Evolutionary conservation across 208 protist genomes (phyloP).

Genomic region (Trypanosoma conorhini): DNA sequence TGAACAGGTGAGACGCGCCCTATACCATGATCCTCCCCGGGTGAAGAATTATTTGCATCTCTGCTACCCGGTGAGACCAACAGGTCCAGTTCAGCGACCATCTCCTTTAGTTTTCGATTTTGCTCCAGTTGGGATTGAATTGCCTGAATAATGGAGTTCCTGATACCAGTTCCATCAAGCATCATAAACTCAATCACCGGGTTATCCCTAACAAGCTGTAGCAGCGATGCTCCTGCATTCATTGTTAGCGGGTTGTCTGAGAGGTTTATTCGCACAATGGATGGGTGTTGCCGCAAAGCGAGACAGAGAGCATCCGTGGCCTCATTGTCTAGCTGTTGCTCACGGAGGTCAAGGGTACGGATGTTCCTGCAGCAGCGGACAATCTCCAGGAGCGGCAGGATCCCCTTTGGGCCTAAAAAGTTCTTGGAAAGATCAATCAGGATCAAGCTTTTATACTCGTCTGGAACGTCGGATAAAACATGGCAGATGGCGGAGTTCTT

Average conservation of each 20-base stretch:
- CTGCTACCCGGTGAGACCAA: neutral
- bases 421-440: constrained; percentile 84
- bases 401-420: constrained; percentile 79
- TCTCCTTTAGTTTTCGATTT: constrained; percentile 37
- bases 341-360: constrained; percentile 46
- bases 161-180: constrained; percentile 63
- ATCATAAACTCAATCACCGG: constrained; percentile 57
- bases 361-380: constrained; percentile 57
- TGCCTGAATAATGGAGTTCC: constrained; percentile 39
- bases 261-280: constrained; percentile 71
- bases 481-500: constrained; percentile 56
- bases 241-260: constrained; percentile 86
- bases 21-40: neutral
- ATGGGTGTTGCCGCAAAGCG: constrained; percentile 51
- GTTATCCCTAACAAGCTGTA: constrained; percentile 72
- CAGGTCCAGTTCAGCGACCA: neutral
- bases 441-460: constrained; percentile 55
- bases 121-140: constrained; percentile 59
- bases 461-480: constrained; percentile 55
- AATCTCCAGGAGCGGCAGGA: constrained; percentile 79
- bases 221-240: constrained; percentile 46
- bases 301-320: constrained; percentile 57
- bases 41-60: neutral
- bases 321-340: constrained; percentile 70
- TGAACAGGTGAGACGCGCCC: neutral